These are phyloP conservation scores for Lactuca saligna DNA, from an alignment of 129 eudicot species.

Conservation along the genomic window DNA sequence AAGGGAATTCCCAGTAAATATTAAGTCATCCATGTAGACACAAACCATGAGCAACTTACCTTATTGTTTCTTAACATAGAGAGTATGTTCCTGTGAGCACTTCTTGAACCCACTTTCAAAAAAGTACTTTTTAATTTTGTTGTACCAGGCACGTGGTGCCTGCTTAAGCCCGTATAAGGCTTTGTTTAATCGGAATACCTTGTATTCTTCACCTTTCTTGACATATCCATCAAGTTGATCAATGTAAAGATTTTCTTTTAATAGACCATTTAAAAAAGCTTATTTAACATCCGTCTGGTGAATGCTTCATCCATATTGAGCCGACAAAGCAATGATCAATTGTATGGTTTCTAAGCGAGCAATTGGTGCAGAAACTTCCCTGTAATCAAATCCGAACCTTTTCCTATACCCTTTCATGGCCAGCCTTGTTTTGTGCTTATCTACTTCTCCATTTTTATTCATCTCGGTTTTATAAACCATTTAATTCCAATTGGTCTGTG, in stretches of 20 bases:
- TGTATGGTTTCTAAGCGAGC: slow-evolving; percentile 16
- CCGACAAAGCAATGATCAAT: neutral
- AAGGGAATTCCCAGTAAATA: neutral
- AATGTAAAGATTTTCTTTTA: slow-evolving; percentile 26
- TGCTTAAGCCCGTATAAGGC: neutral
- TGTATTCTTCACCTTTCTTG: slow-evolving; percentile 4
- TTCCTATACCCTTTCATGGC: slow-evolving; percentile 33
- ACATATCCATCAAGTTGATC: slow-evolving; percentile 29
- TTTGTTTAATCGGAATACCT: slow-evolving; percentile 25
- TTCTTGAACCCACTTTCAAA: neutral
- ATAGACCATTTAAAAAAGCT: slow-evolving; percentile 22
- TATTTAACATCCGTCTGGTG: slow-evolving; percentile 17
- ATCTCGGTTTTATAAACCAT: neutral
- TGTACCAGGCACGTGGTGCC: neutral
- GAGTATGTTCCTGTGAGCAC: neutral
- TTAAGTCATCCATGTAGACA: neutral
- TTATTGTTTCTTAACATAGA: neutral
- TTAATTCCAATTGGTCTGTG: neutral
- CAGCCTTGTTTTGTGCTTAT: slow-evolving; percentile 23
- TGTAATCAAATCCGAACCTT: neutral
- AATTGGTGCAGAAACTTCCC: slow-evolving; percentile 11
- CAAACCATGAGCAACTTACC: neutral
- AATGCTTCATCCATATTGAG: slow-evolving; percentile 6
- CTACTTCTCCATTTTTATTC: slow-evolving; percentile 3
- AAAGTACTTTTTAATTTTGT: neutral